Evolutionary conservation across 2,329 filamentous ascomycete species (phyloP).

Genomic region (Rhynchosporium secalis): DNA sequence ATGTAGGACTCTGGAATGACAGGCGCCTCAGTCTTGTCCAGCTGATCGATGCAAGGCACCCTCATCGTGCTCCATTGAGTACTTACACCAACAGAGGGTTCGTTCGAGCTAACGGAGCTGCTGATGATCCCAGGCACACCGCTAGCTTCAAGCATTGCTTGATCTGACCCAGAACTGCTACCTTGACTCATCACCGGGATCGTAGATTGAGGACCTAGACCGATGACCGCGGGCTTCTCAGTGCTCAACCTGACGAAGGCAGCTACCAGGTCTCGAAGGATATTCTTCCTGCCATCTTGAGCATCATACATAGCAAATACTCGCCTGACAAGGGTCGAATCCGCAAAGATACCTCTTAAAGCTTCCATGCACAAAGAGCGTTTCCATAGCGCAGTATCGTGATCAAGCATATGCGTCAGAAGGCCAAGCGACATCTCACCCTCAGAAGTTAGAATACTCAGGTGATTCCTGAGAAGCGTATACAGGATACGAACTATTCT

Average conservation of each 20-base stretch:
- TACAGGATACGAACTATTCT: conserved; percentile 81
- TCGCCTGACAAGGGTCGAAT: conserved; percentile 73
- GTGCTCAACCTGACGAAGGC: conserved; percentile 90
- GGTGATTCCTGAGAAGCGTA: conserved; percentile 75
- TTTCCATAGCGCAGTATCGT: conserved; percentile 83
- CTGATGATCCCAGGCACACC: conserved; percentile 87
- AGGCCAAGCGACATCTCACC: conserved; percentile 81
- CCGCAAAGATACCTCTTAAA: conserved; percentile 80
- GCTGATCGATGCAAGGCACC: conserved; percentile 86
- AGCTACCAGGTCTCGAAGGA: conserved; percentile 80
- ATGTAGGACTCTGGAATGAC: conserved; percentile 87
- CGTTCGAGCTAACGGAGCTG: conserved; percentile 65
- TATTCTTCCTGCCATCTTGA: conserved; percentile 67
- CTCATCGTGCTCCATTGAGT: conserved; percentile 87
- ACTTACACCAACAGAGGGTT: conserved; percentile 74
- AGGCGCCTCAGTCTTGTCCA: conserved; percentile 88
- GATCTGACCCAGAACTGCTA: conserved; percentile 65
- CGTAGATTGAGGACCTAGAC: conserved; percentile 84
- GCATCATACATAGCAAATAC: conserved; percentile 82
- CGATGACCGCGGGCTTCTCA: conserved; percentile 86
- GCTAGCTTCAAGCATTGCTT: conserved; percentile 85
- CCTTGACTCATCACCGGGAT: conserved; percentile 65
- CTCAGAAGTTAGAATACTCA: conserved; percentile 72
- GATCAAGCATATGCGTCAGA: conserved; percentile 83
- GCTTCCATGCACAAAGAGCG: conserved; percentile 88